These are phyloP conservation scores for Phytophthora litchii DNA, from an alignment of 352 stramenopile species.

Conservation along the genomic window DNA sequence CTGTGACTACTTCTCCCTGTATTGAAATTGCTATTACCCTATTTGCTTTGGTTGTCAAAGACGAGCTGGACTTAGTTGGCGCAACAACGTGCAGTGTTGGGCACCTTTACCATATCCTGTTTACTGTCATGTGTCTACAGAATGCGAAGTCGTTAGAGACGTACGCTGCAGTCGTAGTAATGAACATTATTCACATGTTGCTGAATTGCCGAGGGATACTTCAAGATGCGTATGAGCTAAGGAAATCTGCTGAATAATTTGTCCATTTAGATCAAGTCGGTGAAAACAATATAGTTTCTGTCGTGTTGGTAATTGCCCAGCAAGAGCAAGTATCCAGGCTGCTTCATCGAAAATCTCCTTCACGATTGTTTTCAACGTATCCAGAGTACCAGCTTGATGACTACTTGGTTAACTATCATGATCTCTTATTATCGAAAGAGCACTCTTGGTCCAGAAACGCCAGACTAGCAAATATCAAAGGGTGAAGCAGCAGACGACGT, in stretches of 20 bases:
- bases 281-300: not conserved
- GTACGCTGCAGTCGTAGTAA: slow-evolving; percentile 23
- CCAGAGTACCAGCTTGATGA: slow-evolving; percentile 15
- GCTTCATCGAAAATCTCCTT: slow-evolving; percentile 9
- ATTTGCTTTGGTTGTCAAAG: slow-evolving; percentile 22
- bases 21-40: slow-evolving; percentile 36
- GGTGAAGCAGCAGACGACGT: not conserved
- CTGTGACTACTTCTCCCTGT: slow-evolving; percentile 34
- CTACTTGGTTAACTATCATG: slow-evolving; percentile 5
- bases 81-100: slow-evolving; percentile 25
- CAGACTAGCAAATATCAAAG: not conserved
- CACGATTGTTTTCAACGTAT: slow-evolving; percentile 25
- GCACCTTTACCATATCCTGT: slow-evolving; percentile 49
- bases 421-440: not conserved
- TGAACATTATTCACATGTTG: slow-evolving; percentile 34
- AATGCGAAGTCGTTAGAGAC: slow-evolving; percentile 39
- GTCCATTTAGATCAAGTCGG: not conserved
- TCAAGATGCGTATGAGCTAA: not conserved
- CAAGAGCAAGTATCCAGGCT: slow-evolving; percentile 11
- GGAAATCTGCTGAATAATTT: not conserved
- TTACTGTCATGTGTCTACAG: slow-evolving; percentile 44
- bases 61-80: slow-evolving; percentile 30
- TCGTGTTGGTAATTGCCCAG: slow-evolving; percentile 5
- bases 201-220: slow-evolving; percentile 26
- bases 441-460: not conserved